Base-by-base conservation (phyloP, 2,329 filamentous ascomycete genomes). In the Colletotrichum sp. region DNA sequence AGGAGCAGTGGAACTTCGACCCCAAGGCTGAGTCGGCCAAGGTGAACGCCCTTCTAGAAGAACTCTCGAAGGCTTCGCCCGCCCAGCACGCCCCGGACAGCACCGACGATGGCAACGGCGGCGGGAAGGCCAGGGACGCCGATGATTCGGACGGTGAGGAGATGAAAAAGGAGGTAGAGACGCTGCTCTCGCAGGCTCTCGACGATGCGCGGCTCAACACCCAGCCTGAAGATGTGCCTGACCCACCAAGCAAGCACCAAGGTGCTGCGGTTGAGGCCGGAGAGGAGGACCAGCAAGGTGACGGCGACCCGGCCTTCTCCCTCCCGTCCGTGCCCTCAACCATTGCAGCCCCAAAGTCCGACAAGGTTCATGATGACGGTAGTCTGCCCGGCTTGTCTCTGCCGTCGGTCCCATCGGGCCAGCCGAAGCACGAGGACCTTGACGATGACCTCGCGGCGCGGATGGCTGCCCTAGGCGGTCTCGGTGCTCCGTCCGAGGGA, bases 91-190 rank as follows among this genome's bases (percentile, higher is more conserved):
- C 24, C 16, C 63, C n/a, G 12, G 36, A 59, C 18, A 64, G 13
- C 24, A 52, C n/a, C 10, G 44, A 52, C n/a, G n/a, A 52, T 52
- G 22, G 68, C 13, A 16, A 36, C 60, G 3, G 4, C 6, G 22
- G 48, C n/a, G 15, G 15, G 26, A 16, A 9, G 36, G 57, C n/a
- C 9, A 32, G 34, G 69, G 62, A 70, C 12, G 83, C 83, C 1
- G 84, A 87, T 66, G 84, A 90, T 78, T 91, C 90, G 0, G 89
- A 91, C n/a, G 86, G 86, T 1, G 89, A 90, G 39, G 79, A 79
- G 3, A 90, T 90, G 88, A 81, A 81, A 6, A 82, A 81, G 6
- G 84, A 89, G 66, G 84, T 88, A 6, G 83, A 88, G 52, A 81
- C 86, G 18, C 82, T 90, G 10, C 84, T 92, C 16, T 84, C 86